Conservation (phyloP, 805 yeast species). For the Blastobotrys americana region DNA sequence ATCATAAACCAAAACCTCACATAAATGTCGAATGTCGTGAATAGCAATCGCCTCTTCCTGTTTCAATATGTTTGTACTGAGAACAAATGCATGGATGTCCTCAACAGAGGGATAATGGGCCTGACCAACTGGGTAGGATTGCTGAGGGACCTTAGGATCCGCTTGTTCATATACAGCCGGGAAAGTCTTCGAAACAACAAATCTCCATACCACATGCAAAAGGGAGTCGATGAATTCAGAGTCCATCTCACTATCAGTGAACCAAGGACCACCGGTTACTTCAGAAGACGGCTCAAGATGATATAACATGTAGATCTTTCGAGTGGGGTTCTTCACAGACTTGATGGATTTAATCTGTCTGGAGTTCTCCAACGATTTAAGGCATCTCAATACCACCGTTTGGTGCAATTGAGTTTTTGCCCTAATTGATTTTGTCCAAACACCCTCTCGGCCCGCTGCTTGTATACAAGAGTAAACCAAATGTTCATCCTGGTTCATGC, state of each 20-base stretch:
- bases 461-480: constrained; percentile 87
- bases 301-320: constrained; percentile 94
- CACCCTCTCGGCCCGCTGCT: constrained; percentile 90
- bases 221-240: constrained; percentile 85
- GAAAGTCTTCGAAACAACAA: constrained; percentile 63
- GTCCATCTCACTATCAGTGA: constrained; percentile 90
- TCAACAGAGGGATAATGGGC: constrained; percentile 63
- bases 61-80: constrained; percentile 63
- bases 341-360: constrained; percentile 83
- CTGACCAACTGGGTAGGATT: constrained; percentile 50
- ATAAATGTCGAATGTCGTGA: constrained; percentile 68
- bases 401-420: constrained; percentile 85
- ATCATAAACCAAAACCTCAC: constrained; percentile 83
- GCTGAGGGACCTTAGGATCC: constrained; percentile 31
- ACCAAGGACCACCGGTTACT: constrained; percentile 99
- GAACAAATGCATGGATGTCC: constrained; percentile 68
- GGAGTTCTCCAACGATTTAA: constrained; percentile 72
- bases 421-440: constrained; percentile 89
- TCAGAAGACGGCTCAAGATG: constrained; percentile 89
- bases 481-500: constrained; percentile 82
- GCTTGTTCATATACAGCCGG: constrained; percentile 56
- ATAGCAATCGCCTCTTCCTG: constrained; percentile 56
- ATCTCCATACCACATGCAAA: constrained; percentile 81
- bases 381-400: constrained; percentile 77
- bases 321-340: constrained; percentile 81